Base-by-base conservation (phyloP, 345 rosid genomes). In the Fremontodendron californicum region DNA sequence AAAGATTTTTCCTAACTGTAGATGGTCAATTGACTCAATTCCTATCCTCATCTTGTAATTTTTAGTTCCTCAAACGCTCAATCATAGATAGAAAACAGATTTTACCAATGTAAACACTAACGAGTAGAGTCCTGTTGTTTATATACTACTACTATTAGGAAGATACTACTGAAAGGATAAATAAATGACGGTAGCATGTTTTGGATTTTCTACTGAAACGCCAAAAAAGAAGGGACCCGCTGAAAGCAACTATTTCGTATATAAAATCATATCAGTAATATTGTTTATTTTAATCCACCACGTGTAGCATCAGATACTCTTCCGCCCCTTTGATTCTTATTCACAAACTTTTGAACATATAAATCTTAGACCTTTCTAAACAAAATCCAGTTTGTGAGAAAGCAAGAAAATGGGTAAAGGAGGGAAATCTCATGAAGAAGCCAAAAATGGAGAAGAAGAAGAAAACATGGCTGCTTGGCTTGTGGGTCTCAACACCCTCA, bases 401-500 rank as follows among this genome's bases (percentile, higher is more conserved):
- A 54, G 73, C 69, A 18, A 19, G 37, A 74, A 70, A 27, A 88
- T 84, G 98, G 93, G 89, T 10, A 88, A 86, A 83, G 94, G 95
- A 81, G 94, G 92, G 73, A 88, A 86, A 88, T 88, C 94, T 63
- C 82, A 52, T 0, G 91, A 85, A 66, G 92, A 86, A 52, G 80
- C 69, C 21, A 80, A 81, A 62, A 86, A 80, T 31, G 88, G 65
- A 60, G 87, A 81, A 75, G 87, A 81, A 75, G 92, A 85, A 81
- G 91, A 86, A 79, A 94, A 93, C 86, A 83, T 90, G 94, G 98
- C 92, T 74, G 98, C 94, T 79, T 94, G 97, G 97, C 89, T 91
- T 49, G 84, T 90, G 76, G 86, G 88, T 73, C 48, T 89, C 82
- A 91, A 95, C 83, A 90, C 88, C 68, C 92, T 95, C 85, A 92